A percentile compares a stretch with the other conserved stretches of the same genome.
phyloP scores from a whole-genome alignment of 345 rosid species.

The Cardamine chenopodiifolia region DNA sequence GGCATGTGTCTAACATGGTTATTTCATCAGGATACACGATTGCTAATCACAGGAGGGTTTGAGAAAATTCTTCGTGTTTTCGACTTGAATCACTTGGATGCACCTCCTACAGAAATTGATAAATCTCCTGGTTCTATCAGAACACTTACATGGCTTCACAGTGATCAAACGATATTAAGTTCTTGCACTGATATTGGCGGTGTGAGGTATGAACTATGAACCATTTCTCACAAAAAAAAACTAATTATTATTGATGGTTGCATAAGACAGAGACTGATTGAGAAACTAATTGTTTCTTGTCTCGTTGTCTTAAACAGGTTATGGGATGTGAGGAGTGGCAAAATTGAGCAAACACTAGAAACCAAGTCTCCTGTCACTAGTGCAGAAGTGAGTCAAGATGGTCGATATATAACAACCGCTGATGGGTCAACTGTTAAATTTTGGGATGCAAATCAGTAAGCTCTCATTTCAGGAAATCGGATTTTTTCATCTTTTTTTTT shows the following conservation, averaged over 20 bases:
- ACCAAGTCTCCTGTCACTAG: conserved; percentile 88
- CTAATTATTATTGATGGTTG: background rate
- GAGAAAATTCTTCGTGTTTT: conserved; percentile 43
- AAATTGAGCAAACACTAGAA: conserved; percentile 80
- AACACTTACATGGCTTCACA: conserved; percentile 45
- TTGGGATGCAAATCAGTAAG: conserved; percentile 99
- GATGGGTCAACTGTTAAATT: conserved; percentile 89
- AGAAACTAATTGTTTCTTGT: background rate
- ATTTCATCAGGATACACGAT: conserved; percentile 65
- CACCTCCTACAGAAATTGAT: conserved; percentile 43
- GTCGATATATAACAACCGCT: conserved; percentile 87
- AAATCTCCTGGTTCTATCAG: conserved; percentile 48
- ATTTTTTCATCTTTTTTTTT: no score
- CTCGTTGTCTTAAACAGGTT: conserved; percentile 48
- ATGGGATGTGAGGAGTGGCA: conserved; percentile 92
- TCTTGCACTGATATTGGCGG: conserved; percentile 92
- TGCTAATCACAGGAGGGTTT: conserved; percentile 38
- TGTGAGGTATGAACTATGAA: conserved; percentile 60
- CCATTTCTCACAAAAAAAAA: no score
- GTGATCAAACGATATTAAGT: conserved; percentile 73
- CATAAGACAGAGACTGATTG: background rate
- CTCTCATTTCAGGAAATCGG: conserved; percentile 7
- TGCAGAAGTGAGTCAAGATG: conserved; percentile 97
- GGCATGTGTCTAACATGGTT: background rate
- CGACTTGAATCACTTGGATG: conserved; percentile 45